Evolutionary conservation across 305 asterid species (phyloP).

Genomic region (Fraxinus sp.): DNA sequence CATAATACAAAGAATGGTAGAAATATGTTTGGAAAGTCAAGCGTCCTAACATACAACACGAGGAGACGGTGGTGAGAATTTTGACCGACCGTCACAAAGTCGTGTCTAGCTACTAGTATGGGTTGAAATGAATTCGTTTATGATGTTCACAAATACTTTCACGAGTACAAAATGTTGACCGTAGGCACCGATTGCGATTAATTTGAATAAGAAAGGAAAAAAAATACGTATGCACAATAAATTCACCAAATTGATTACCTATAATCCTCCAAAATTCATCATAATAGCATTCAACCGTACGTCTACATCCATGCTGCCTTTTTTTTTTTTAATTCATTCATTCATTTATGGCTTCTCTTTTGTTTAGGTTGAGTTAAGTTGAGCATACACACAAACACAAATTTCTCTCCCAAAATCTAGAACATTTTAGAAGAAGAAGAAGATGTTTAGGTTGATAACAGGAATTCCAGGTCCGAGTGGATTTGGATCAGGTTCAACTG

Average conservation of each 20-base stretch:
- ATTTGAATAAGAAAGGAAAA: background rate
- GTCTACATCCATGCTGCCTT: background rate
- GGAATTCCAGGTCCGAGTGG: constrained; percentile 46
- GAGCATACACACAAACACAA: background rate
- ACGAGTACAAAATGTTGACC: background rate
- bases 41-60: background rate
- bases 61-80: background rate
- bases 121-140: background rate
- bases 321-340: background rate
- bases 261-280: background rate
- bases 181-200: background rate
- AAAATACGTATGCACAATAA: background rate
- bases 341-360: background rate
- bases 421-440: background rate
- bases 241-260: background rate
- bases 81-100: background rate
- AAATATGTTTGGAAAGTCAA: background rate
- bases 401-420: background rate
- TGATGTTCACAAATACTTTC: background rate
- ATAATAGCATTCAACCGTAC: background rate
- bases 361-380: background rate
- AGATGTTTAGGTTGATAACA: constrained; percentile 38
- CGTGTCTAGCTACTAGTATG: background rate
- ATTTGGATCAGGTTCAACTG: constrained; percentile 48
- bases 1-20: background rate